Base-by-base conservation (phyloP, 1,139 yeast species). In the Yamadazyma jaroonii region DNA sequence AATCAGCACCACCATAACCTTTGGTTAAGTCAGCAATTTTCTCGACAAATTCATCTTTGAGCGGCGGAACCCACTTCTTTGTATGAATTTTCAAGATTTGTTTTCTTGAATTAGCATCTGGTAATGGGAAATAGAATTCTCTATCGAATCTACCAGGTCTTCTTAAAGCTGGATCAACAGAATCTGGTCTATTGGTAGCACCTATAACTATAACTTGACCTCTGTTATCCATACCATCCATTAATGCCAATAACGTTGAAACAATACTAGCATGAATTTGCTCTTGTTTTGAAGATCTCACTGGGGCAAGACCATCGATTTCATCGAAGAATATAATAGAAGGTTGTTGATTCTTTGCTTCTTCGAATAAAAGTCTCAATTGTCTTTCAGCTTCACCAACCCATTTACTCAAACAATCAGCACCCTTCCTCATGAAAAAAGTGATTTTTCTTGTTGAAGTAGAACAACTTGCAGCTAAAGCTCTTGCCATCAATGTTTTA, bases 311-410 rank as follows among this genome's bases (percentile, higher is more conserved):
- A 35, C 98, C 99, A 62, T 92, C 99, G 46, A 92, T 92, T 66
- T 92, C 98, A 65, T 92, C 99, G 54, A 92, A 90, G 61, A 90
- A 90, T 12, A 90, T 90, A 42, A 92, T 90, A 6, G 96, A 80
- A 3, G 99, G 98, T 59, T 94, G 98, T 49, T 90, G 92, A 47
- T 87, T 88, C 52, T 85, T 84, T 1, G 99, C 99, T 60, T 92
- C 97, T 61, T 92, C 98, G 58, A 92, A 92, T 38, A 92, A 64
- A 32, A 92, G 66, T 43, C 99, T 70, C 45, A 92, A 70, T 59
- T 92, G 97, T 49, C 98, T 75, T 62, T 92, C 99, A 6, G 98
- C 97, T 62, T 92, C 99, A 53, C 99, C 99, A 6, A 92, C 97
- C 98, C 98, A 92, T 64, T 94, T 94, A 37, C 96, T 86, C 50